Percentiles rank a stretch among this genome's conserved stretches.
These are phyloP conservation scores for Phytophthora hibernalis DNA, from an alignment of 352 stramenopile species.

Conservation along the genomic window DNA sequence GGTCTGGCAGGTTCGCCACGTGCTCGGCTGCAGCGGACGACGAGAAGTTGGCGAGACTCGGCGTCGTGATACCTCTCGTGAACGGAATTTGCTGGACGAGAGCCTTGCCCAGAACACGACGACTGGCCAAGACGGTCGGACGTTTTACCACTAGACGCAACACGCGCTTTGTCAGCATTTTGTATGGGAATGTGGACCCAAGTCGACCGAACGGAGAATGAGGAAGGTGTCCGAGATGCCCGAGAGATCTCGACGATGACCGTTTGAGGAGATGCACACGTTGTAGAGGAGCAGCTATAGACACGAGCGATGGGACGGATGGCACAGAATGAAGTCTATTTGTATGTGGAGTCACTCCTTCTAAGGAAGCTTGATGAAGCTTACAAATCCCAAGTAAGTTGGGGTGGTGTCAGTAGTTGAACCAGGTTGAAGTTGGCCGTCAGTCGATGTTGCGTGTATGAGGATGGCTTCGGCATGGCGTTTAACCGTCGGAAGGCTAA, in stretches of 20 bases:
- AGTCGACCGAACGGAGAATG: constrained; percentile 23
- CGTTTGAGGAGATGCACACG: constrained; percentile 13
- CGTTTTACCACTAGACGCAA: constrained; percentile 22
- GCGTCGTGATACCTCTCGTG: constrained; percentile 25
- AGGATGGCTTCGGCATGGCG: background rate
- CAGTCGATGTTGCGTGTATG: background rate
- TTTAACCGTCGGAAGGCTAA: background rate
- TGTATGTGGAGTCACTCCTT: background rate
- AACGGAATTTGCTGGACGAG: constrained; percentile 18
- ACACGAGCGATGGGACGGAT: background rate
- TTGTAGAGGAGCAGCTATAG: constrained; percentile 2
- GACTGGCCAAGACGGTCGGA: constrained; percentile 1
- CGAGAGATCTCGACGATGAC: constrained; percentile 1
- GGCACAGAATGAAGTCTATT: too few species aligned
- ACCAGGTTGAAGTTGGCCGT: background rate
- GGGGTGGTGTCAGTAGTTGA: background rate
- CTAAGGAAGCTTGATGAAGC: background rate
- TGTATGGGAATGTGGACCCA: background rate
- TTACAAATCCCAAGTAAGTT: background rate
- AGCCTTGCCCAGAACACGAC: constrained; percentile 17
- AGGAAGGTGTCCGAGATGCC: background rate
- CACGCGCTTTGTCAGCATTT: constrained; percentile 24
- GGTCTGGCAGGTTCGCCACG: constrained; percentile 18
- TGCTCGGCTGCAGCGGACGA: constrained; percentile 26
- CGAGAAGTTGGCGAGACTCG: constrained; percentile 30